phyloP scores from a whole-genome alignment of 1,284 basidiomycete genomes.

The Puccinia hordei region DNA sequence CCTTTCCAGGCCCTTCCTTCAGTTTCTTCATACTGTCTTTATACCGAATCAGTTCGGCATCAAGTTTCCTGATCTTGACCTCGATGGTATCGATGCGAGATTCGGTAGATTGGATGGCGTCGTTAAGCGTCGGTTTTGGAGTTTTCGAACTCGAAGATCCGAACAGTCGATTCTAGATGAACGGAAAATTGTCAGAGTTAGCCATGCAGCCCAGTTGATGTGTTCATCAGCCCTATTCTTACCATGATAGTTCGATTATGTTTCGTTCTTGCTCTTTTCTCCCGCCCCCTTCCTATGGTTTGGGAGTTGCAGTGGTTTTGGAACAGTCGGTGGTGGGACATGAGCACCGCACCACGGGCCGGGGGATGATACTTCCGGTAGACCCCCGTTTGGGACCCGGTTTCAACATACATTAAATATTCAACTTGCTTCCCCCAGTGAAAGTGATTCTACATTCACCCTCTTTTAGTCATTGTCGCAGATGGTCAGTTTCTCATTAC shows the following conservation, averaged over 20 bases:
- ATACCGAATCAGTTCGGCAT: conserved; percentile 87
- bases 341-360: too few species aligned
- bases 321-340: too few species aligned
- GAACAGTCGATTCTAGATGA: conserved; percentile 60
- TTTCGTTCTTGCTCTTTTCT: too few species aligned
- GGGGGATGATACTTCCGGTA: too few species aligned
- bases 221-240: neutral
- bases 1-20: conserved; percentile 92
- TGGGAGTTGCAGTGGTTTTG: too few species aligned
- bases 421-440: too few species aligned
- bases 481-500: neutral
- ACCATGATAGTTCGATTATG: too few species aligned
- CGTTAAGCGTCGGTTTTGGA: conserved; percentile 78
- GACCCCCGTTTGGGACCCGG: too few species aligned
- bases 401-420: too few species aligned
- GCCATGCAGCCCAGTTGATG: too few species aligned
- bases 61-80: conserved; percentile 95
- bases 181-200: neutral
- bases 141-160: conserved; percentile 60
- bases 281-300: too few species aligned
- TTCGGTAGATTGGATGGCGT: conserved; percentile 93
- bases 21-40: conserved; percentile 96
- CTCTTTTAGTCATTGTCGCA: neutral
- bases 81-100: conserved; percentile 83
- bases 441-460: neutral